Evolutionary conservation across 108 stramenopile genomes (phyloP).

Genomic region (Skeletonema menzelii): DNA sequence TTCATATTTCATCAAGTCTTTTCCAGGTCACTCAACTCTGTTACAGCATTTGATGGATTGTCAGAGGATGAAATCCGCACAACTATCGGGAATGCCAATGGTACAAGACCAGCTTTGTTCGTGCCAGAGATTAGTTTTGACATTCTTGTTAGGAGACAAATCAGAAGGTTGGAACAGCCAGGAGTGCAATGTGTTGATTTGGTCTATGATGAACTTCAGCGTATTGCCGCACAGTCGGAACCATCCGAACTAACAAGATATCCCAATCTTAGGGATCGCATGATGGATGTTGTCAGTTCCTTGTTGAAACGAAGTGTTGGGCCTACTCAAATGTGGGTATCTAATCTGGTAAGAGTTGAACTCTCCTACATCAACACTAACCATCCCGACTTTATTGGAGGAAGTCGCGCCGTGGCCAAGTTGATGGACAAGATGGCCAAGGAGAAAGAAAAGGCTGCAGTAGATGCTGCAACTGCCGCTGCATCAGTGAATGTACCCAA

Average conservation of each 20-base stretch:
- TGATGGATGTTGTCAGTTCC: slow-evolving; percentile 83
- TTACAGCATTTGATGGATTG: slow-evolving; percentile 95
- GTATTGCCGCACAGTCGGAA: slow-evolving; percentile 88
- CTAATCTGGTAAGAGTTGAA: slow-evolving; percentile 94
- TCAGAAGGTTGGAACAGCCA: slow-evolving; percentile 91
- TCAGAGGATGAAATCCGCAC: slow-evolving; percentile 96
- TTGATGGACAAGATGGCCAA: slow-evolving; percentile 79
- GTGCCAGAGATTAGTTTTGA: slow-evolving; percentile 98
- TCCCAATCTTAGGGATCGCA: slow-evolving; percentile 88
- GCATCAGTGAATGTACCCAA: slow-evolving; percentile 4
- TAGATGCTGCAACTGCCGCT: slow-evolving; percentile 25
- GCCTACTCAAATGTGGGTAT: slow-evolving; percentile 95
- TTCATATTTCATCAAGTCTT: slow-evolving; percentile 96
- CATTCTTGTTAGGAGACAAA: slow-evolving; percentile 92
- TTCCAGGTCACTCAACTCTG: slow-evolving; percentile 76
- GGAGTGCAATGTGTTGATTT: slow-evolving; percentile 94
- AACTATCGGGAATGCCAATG: slow-evolving; percentile 94
- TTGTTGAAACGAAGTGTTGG: slow-evolving; percentile 72
- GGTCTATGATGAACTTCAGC: slow-evolving; percentile 94
- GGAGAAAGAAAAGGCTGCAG: slow-evolving; percentile 57
- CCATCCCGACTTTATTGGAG: slow-evolving; percentile 99
- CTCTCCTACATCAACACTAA: slow-evolving; percentile 97
- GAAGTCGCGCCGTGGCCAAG: slow-evolving; percentile 85
- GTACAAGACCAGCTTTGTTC: slow-evolving; percentile 93
- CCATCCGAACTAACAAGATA: slow-evolving; percentile 90